Conservation (phyloP, 2,329 filamentous ascomycete species). For the Cladosporium sp. region DNA sequence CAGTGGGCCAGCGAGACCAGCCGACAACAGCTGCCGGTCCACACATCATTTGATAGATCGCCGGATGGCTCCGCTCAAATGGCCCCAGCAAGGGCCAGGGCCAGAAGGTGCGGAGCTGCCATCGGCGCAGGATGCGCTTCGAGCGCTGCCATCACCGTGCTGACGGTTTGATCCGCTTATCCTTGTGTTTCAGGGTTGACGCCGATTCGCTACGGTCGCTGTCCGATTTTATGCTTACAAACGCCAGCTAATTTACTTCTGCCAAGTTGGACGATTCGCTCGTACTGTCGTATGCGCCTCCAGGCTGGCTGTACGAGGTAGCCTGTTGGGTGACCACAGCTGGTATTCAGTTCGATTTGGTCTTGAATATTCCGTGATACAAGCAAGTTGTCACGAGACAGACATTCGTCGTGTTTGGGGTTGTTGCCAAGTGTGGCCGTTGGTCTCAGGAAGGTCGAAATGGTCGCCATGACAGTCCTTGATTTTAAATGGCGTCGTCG, state of each 20-base stretch:
- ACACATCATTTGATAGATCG: conserved; percentile 14
- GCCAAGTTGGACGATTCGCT: neutral
- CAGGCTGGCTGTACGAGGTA: too few relatives aligned
- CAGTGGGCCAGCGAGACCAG: conserved; percentile 1
- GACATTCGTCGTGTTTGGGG: neutral
- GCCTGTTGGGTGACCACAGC: neutral
- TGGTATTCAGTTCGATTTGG: neutral
- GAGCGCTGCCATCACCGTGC: conserved; percentile 8
- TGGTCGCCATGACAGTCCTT: neutral
- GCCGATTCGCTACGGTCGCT: conserved; percentile 11
- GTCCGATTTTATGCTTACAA: conserved; percentile 5
- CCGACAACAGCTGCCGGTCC: conserved; percentile 12
- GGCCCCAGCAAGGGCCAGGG: conserved; percentile 12
- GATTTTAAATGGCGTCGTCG: neutral
- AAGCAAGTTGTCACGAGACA: neutral
- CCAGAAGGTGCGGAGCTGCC: conserved; percentile 15
- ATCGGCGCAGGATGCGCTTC: conserved; percentile 15
- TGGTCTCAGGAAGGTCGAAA: neutral
- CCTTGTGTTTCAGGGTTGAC: conserved; percentile 8
- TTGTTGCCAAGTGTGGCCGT: neutral
- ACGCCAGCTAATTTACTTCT: conserved; percentile 8
- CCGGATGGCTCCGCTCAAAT: conserved; percentile 13
- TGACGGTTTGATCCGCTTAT: conserved; percentile 4
- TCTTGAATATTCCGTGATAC: neutral
- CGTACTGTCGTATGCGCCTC: neutral